Evolutionary conservation across 768 basidiomycete species (phyloP).

Genomic region (Tephrocybe sp.): DNA sequence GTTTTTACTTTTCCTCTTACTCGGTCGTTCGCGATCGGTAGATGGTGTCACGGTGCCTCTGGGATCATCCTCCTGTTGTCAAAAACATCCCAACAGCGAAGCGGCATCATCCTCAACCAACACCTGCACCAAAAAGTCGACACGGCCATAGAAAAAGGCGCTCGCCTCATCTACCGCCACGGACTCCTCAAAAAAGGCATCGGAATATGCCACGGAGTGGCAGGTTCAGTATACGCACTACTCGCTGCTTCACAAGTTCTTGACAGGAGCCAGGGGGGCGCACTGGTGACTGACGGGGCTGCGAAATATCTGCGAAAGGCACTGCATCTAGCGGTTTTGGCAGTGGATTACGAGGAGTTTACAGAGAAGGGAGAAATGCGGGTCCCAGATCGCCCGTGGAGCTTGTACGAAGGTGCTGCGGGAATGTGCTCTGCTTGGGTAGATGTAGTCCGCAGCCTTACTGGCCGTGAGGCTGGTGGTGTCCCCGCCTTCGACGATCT

Average conservation of each 20-base stretch:
- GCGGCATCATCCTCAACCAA: constrained; percentile 18
- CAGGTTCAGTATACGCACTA: constrained; percentile 53
- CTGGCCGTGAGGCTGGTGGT: constrained; percentile 24
- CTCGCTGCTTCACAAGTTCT: constrained; percentile 47
- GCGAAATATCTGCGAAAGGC: constrained; percentile 27
- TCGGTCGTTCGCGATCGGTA: constrained; percentile 20
- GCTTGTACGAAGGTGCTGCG: constrained; percentile 57
- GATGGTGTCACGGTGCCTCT: constrained; percentile 64
- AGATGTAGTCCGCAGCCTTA: constrained; percentile 37
- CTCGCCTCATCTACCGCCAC: constrained; percentile 42
- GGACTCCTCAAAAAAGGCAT: constrained; percentile 57
- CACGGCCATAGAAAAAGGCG: constrained; percentile 37
- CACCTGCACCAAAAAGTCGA: constrained; percentile 26
- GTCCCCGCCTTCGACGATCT: constrained; percentile 45
- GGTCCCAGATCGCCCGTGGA: constrained; percentile 52
- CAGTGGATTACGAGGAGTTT: constrained; percentile 32
- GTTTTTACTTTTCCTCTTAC: background rate
- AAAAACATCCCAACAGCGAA: constrained; percentile 34
- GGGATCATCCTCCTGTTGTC: constrained; percentile 50
- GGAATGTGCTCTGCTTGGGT: constrained; percentile 62
- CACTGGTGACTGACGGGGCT: constrained; percentile 2
- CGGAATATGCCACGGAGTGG: constrained; percentile 61
- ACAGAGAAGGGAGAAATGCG: constrained; percentile 41
- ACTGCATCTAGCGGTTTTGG: constrained; percentile 48
- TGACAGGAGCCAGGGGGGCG: constrained; percentile 21